Conservation (phyloP, 1,284 basidiomycete genomes). For the Pholiota adiposa region DNA sequence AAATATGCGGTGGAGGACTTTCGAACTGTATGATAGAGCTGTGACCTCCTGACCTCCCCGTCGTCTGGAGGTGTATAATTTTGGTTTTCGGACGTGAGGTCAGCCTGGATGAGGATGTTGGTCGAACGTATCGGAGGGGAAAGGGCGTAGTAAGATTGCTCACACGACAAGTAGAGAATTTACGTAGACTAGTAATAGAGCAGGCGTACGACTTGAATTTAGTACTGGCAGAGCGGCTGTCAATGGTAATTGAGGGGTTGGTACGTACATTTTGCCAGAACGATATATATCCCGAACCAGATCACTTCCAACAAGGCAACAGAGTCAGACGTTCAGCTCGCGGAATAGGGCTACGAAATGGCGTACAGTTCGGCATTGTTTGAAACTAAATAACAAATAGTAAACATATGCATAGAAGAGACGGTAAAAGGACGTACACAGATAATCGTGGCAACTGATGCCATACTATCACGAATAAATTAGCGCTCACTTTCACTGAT, state of each 20-base stretch:
- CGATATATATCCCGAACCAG: not conserved
- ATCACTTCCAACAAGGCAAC: not conserved
- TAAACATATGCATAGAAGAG: not conserved
- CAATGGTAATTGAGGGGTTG: not conserved
- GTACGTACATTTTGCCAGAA: not conserved
- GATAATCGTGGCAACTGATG: conserved; percentile 19
- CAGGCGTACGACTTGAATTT: too few relatives aligned
- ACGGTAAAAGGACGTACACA: conserved; percentile 5
- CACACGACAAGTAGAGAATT: not conserved
- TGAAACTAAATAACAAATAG: conserved; percentile 11
- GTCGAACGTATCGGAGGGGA: not conserved
- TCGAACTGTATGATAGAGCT: not conserved
- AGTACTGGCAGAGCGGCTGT: too few relatives aligned
- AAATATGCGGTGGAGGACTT: not conserved
- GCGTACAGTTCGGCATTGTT: conserved; percentile 17
- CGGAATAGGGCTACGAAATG: not conserved
- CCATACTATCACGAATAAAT: conserved; percentile 5
- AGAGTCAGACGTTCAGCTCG: not conserved
- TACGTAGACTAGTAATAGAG: not conserved
- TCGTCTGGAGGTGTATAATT: not conserved
- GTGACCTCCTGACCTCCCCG: not conserved
- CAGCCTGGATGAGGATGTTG: not conserved
- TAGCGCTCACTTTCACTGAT: not conserved
- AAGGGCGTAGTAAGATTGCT: too few relatives aligned
- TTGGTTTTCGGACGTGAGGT: not conserved